Base-by-base conservation (phyloP, 1,284 basidiomycete species). In the Trichosporon sp. region DNA sequence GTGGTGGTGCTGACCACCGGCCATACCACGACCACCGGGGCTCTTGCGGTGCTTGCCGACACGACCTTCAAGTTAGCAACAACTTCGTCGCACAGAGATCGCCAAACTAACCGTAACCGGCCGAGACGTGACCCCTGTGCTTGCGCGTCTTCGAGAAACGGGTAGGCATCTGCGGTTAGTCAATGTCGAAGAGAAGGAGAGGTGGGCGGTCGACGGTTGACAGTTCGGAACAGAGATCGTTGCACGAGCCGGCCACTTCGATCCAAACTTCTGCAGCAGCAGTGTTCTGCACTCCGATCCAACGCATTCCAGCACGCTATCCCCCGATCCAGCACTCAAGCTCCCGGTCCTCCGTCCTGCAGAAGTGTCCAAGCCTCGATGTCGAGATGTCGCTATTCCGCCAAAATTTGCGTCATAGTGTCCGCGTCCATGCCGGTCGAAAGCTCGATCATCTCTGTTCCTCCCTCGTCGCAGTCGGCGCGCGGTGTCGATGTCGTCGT, bases 1-100 rank as follows among this genome's bases (percentile, higher is more conserved):
- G 91, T 99, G 97, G 89, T 99, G 96, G 88, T 98, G 96, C 87
- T 91, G 89, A 90, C 97, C 96, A 95, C 96, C 97, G 88, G 96
- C 96, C 83, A 98, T 92, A 98, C 96, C 96, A 87, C 96, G 93
- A 94, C 96, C 96, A 89, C 96, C 96, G 74, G 97, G 97, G 85
- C 97, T 95, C 87, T 99, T 98, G 86, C 96, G 92, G 91, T 99
- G 96, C 90, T 99, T 71, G 64, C 73, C 97, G 84, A 99, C 92
- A 92, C 96, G 96, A 87, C 43, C 43, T 46, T 46, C 16, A n/a
- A 46, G 43, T 46, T 7, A 46, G 43, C 43, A 7, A 46, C 38
- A 5, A 5, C 11, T 10, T 40, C 38, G 38, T 40, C 38, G 38
- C 38, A 5, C 43, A 46, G 16, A n/a, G 4, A n/a, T n/a, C 43